Evolutionary conservation across 305 asterid species (phyloP).

Genomic region (Ilex paraguariensis): DNA sequence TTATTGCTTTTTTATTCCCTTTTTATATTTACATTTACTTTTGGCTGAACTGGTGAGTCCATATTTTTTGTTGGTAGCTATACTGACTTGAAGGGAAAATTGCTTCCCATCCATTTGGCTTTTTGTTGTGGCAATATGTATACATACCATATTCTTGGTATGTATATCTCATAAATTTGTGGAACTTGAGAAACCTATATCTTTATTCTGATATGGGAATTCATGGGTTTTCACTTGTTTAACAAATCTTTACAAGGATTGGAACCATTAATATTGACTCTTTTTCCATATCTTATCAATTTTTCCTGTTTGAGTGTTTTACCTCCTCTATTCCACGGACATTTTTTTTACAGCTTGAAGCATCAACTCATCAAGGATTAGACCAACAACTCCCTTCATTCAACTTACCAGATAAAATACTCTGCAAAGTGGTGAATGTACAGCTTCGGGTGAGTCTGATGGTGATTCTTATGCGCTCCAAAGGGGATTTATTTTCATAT

Average conservation of each 20-base stretch:
- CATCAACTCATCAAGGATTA: conserved; percentile 66
- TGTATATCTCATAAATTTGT: too few species aligned
- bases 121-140: too few species aligned
- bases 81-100: not conserved
- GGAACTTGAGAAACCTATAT: too few species aligned
- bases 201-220: too few species aligned
- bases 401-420: conserved; percentile 67
- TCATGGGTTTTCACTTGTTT: not conserved
- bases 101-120: too few species aligned
- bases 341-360: conserved; percentile 54
- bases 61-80: not conserved
- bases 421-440: conserved; percentile 77
- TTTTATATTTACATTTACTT: not conserved
- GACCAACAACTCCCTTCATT: conserved; percentile 75
- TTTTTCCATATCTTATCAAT: not conserved
- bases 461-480: not conserved
- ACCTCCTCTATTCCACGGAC: not conserved
- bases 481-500: too few species aligned
- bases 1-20: conserved; percentile 15
- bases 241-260: too few species aligned
- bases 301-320: not conserved
- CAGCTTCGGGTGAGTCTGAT: conserved; percentile 47
- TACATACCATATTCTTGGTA: too few species aligned
- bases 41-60: not conserved
- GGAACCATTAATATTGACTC: not conserved